phyloP scores from a whole-genome alignment of 2,329 filamentous ascomycete genomes.

The Trichoderma aggressivum region DNA sequence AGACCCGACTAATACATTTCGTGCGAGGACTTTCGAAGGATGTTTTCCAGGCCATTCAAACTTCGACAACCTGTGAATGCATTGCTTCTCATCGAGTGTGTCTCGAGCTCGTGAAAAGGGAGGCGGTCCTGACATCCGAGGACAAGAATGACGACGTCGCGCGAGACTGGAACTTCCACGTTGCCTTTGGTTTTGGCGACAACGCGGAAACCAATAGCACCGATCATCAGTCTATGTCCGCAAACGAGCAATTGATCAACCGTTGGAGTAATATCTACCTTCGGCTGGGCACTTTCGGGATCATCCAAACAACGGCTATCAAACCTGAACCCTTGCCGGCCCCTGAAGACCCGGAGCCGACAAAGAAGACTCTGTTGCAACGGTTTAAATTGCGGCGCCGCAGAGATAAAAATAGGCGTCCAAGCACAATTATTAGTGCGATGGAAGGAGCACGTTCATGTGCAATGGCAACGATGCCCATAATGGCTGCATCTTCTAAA shows the following conservation, averaged over 20 bases:
- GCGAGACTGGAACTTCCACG: not conserved
- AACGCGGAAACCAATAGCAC: no score
- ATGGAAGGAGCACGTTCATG: no score
- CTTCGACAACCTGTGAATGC: not conserved
- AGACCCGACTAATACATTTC: not conserved
- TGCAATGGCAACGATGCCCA: not conserved
- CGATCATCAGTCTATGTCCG: no score
- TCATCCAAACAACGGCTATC: no score
- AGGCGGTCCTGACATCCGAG: not conserved
- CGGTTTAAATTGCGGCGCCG: no score
- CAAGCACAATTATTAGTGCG: no score
- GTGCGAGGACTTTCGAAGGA: not conserved
- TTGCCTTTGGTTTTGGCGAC: not conserved
- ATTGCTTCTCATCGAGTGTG: not conserved
- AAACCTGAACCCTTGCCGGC: no score
- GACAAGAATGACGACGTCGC: not conserved
- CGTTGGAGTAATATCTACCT: not conserved
- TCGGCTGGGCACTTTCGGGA: no score
- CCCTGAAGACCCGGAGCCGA: no score
- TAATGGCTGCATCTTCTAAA: not conserved
- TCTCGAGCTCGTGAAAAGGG: not conserved
- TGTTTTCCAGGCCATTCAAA: not conserved
- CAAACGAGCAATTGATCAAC: not conserved
- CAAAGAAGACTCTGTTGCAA: no score
- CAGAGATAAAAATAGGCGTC: no score